These are phyloP conservation scores for Orobanche coerulescens DNA, from an alignment of 257 asterid genomes.

Conservation along the genomic window DNA sequence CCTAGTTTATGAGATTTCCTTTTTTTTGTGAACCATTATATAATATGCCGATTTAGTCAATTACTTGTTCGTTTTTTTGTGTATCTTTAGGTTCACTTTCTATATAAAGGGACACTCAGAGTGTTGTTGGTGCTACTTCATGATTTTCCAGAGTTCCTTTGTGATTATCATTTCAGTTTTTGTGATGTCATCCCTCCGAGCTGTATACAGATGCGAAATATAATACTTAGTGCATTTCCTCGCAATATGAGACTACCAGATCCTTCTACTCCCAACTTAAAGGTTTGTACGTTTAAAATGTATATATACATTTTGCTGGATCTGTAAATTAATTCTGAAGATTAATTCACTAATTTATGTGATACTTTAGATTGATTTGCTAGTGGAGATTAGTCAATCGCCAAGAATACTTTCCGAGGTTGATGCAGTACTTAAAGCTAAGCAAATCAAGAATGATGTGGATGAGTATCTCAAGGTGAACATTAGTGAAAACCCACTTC, in stretches of 20 bases:
- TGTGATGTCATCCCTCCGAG: slow-evolving; percentile 99
- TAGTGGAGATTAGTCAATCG: slow-evolving; percentile 72
- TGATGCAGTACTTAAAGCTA: slow-evolving; percentile 82
- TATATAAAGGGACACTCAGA: slow-evolving; percentile 90
- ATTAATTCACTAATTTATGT: slow-evolving; percentile 13
- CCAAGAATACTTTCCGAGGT: slow-evolving; percentile 94
- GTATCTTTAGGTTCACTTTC: slow-evolving; percentile 55
- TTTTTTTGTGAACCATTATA: slow-evolving; percentile 6
- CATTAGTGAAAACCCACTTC: background rate
- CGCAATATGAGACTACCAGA: slow-evolving; percentile 98
- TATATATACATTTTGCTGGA: background rate
- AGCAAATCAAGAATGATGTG: slow-evolving; percentile 75
- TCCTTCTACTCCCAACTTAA: slow-evolving; percentile 92
- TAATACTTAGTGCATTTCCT: slow-evolving; percentile 95
- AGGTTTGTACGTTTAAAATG: slow-evolving; percentile 34
- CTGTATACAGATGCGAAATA: slow-evolving; percentile 95
- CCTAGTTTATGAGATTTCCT: background rate
- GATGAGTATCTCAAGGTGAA: slow-evolving; percentile 90
- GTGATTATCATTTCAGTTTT: slow-evolving; percentile 97
- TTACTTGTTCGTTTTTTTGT: slow-evolving; percentile 14
- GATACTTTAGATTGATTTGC: slow-evolving; percentile 62
- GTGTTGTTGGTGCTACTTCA: slow-evolving; percentile 94
- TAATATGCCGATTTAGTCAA: background rate
- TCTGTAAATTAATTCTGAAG: slow-evolving; percentile 4
- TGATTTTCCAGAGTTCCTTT: slow-evolving; percentile 96